Evolutionary conservation across 2,329 filamentous ascomycete species (phyloP).

Genomic region (Bipolaris sorokiniana): DNA sequence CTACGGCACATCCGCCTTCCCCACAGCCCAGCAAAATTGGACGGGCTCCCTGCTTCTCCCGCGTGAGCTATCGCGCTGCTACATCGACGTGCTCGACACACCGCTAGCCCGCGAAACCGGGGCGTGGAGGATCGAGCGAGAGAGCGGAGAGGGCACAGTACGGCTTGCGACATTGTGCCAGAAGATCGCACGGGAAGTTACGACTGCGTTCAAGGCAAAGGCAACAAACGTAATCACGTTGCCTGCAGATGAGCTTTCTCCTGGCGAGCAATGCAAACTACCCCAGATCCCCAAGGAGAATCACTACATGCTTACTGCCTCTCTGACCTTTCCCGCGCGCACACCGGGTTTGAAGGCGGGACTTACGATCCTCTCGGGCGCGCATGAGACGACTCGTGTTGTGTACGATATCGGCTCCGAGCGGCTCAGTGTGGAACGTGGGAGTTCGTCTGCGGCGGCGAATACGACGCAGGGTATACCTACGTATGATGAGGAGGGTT

Average conservation of each 20-base stretch:
- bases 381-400: conserved; percentile 51
- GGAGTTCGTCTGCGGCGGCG: conserved; percentile 51
- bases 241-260: conserved; percentile 10
- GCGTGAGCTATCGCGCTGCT: conserved; percentile 52
- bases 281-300: conserved; percentile 38
- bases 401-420: conserved; percentile 57
- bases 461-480: conserved; percentile 50
- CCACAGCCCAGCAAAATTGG: conserved; percentile 54
- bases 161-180: conserved; percentile 50
- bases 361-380: conserved; percentile 51
- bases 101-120: conserved; percentile 49
- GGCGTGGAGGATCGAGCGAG: conserved; percentile 47
- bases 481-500: conserved; percentile 48
- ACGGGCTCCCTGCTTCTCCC: conserved; percentile 53
- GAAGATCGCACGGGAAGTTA: conserved; percentile 48
- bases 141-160: conserved; percentile 42
- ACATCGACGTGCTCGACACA: conserved; percentile 53
- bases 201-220: conserved; percentile 41
- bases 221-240: conserved; percentile 26
- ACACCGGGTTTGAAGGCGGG: conserved; percentile 48
- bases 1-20: conserved; percentile 49
- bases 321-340: conserved; percentile 49
- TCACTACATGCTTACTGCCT: conserved; percentile 50
- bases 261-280: conserved; percentile 13
- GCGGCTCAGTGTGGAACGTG: conserved; percentile 51